Percentiles rank a stretch among this genome's conserved stretches.
These are phyloP conservation scores for Vicia villosa DNA, from an alignment of 306 rosid genomes.

Conservation along the genomic window DNA sequence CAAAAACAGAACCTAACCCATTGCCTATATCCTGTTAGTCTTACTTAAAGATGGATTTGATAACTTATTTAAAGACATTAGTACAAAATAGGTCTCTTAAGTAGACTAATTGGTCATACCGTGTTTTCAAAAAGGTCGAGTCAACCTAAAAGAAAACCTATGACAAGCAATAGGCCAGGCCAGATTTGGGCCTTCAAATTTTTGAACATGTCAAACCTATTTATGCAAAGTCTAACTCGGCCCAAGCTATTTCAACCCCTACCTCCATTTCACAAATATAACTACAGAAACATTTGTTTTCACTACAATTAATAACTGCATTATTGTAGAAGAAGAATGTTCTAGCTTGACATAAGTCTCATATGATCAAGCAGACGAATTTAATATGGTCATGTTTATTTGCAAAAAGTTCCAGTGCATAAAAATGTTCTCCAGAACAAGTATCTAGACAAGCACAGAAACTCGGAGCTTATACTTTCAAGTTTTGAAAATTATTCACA, in stretches of 20 bases:
- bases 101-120: not conserved
- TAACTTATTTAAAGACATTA: not conserved
- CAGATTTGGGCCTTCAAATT: not conserved
- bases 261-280: not conserved
- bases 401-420: not conserved
- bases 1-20: no score
- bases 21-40: no score
- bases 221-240: not conserved
- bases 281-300: slow-evolving; percentile 5
- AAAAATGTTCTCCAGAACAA: slow-evolving; percentile 14
- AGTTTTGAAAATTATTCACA: slow-evolving; percentile 18
- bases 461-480: not conserved
- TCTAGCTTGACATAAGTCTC: slow-evolving; percentile 7
- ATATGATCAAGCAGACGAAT: slow-evolving; percentile 1
- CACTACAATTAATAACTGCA: not conserved
- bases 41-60: not conserved
- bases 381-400: not conserved
- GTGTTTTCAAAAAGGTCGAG: not conserved
- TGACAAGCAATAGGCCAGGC: not conserved
- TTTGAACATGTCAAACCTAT: not conserved
- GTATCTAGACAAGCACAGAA: slow-evolving; percentile 2
- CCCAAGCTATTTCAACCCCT: not conserved
- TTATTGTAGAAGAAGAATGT: slow-evolving; percentile 1
- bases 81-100: not conserved
- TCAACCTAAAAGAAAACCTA: not conserved